Base-by-base conservation (phyloP, 306 rosid genomes). In the Quercus robur region DNA sequence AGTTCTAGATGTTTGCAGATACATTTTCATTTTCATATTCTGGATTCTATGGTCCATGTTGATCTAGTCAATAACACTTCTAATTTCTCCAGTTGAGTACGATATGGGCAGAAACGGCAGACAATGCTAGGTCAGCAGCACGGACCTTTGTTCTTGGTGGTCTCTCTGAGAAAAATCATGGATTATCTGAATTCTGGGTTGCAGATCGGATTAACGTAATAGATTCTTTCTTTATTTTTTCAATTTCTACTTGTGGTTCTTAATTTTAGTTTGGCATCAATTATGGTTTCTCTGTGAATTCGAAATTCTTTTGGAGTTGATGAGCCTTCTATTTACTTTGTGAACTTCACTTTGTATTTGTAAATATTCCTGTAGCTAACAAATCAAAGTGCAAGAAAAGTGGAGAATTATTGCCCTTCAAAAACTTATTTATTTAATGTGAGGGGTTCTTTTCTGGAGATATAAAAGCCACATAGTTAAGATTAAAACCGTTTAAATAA, bases 51-150 rank as follows among this genome's bases (percentile, higher is more conserved):
- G 46, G 71, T 31, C 71, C 35, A 14, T 17, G 71, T 30, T 66
- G 71, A 66, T 66, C 23, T 19, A 31, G 23, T 68, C 19, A 9
- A 6, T 64, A 21, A 67, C 52, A n/a, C 51, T 67, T 68, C 33
- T 74, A 6, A 52, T 38, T 10, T 46, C 25, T 75, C 74, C 94
- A 95, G 99, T 74, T 95, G 89, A 95, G 99, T 82, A 95, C 99
- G 19, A 95, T 95, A 85, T 95, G 99, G 99, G 98, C 98, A 5
- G 99, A 95, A 91, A 90, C 98, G 33, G 98, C 98, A 56, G 98
- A 93, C 84, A 93, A 91, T 86, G 99, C 98, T 64, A 87, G 99
- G 87, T 90, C 91, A 20, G 98, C 93, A 19, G 99, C 99, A 23
- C 89, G 99, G 73, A 91, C 92, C 26, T 84, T 87, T 83, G 89